Conservation (phyloP, 148 eudicot genomes). For the Spergularia bocconei region DNA sequence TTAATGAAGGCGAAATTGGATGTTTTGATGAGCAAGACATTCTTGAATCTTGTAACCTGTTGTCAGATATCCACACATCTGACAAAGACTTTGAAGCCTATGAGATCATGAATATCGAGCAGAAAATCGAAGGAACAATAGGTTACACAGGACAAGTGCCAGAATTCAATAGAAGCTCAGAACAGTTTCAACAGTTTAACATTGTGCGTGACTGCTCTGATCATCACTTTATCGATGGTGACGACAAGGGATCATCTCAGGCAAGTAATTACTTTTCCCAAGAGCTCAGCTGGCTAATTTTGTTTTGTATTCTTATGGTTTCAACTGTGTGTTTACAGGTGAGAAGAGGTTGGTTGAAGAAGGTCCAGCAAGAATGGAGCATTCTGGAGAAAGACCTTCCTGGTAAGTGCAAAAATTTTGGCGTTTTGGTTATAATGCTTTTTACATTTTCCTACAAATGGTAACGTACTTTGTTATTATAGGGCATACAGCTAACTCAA, state of each 20-base stretch:
- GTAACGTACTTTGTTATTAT: neutral
- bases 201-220: slow-evolving; percentile 67
- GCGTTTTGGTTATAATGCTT: neutral
- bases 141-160: slow-evolving; percentile 25
- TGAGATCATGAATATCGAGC: slow-evolving; percentile 32
- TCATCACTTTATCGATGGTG: slow-evolving; percentile 71
- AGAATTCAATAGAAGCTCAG: slow-evolving; percentile 22
- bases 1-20: slow-evolving; percentile 30
- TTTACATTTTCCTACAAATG: neutral
- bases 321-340: slow-evolving; percentile 38
- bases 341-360: slow-evolving; percentile 74
- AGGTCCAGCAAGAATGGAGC: slow-evolving; percentile 93
- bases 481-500: neutral
- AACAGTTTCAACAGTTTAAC: slow-evolving; percentile 62
- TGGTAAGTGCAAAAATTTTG: slow-evolving; percentile 39
- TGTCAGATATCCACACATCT: slow-evolving; percentile 17
- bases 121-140: slow-evolving; percentile 20
- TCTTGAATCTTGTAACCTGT: slow-evolving; percentile 35
- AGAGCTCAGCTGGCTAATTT: neutral
- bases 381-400: slow-evolving; percentile 88
- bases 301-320: neutral
- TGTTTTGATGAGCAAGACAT: slow-evolving; percentile 35
- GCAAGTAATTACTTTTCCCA: slow-evolving; percentile 29
- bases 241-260: slow-evolving; percentile 58
- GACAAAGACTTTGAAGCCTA: slow-evolving; percentile 27